A percentile compares a stretch with the other conserved stretches of the same genome.
Conservation (phyloP, 768 basidiomycete genomes). For the Plicaturopsis crispa region DNA sequence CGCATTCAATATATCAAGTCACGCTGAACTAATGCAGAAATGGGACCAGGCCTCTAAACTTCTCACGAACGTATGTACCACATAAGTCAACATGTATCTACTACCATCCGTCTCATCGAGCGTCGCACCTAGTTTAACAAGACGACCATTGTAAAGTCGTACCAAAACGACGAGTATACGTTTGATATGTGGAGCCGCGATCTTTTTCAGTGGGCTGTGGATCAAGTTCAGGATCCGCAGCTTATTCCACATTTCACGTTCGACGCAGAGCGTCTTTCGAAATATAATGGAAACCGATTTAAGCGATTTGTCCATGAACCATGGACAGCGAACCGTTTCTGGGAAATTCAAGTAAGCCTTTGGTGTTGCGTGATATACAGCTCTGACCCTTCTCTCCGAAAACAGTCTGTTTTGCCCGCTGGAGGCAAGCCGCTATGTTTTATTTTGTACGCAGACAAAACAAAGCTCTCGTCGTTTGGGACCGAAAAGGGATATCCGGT, state of each 20-base stretch:
- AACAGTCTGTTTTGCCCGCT: no score
- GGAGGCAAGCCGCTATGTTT: conserved; percentile 21
- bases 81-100: background rate
- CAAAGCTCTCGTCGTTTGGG: conserved; percentile 28
- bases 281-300: conserved; percentile 18
- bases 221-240: conserved; percentile 18
- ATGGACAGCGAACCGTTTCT: conserved; percentile 27
- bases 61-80: conserved; percentile 7
- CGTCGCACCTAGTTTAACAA: conserved; percentile 9
- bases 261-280: conserved; percentile 22
- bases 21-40: conserved; percentile 10
- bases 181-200: conserved; percentile 15
- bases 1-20: conserved; percentile 13
- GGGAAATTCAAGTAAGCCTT: conserved; percentile 28
- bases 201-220: conserved; percentile 19
- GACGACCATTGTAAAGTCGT: conserved; percentile 11
- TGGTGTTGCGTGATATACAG: background rate
- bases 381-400: background rate
- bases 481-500: conserved; percentile 30
- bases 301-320: conserved; percentile 26
- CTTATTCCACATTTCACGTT: conserved; percentile 19
- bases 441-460: conserved; percentile 35
- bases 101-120: background rate
- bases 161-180: conserved; percentile 7
- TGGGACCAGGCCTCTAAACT: conserved; percentile 10